Conservation (phyloP, 306 rosid species). For the Castanea sativa region DNA sequence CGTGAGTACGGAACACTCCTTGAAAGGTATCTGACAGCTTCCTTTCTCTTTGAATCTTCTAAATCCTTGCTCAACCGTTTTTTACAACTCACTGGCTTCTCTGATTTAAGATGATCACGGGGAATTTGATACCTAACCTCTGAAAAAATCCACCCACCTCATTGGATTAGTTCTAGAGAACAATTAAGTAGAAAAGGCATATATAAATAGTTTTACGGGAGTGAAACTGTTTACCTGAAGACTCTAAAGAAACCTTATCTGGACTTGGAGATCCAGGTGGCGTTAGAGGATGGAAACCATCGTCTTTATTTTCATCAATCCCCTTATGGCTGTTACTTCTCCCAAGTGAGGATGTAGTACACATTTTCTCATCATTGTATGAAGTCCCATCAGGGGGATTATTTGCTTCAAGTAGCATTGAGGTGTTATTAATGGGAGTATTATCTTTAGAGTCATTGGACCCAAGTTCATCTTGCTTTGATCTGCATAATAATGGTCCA, state of each 20-base stretch:
- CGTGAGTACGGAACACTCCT: constrained; percentile 43
- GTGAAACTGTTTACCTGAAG: constrained; percentile 50
- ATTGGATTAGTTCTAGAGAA: constrained; percentile 13
- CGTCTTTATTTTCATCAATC: constrained; percentile 21
- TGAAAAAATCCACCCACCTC: constrained; percentile 27
- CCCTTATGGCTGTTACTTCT: background rate
- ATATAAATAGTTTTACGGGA: background rate
- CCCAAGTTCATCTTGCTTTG: constrained; percentile 13
- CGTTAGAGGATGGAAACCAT: constrained; percentile 42
- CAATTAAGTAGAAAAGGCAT: background rate
- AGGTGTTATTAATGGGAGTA: constrained; percentile 3
- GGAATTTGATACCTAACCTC: constrained; percentile 36
- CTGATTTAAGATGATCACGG: constrained; percentile 39
- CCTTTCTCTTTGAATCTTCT: constrained; percentile 36
- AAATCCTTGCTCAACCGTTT: constrained; percentile 25
- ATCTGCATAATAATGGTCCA: constrained; percentile 7
- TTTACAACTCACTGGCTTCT: constrained; percentile 24
- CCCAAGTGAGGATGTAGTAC: constrained; percentile 12
- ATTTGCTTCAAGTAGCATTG: background rate
- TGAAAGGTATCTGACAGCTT: constrained; percentile 47
- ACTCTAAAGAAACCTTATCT: constrained; percentile 9
- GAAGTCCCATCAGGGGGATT: constrained; percentile 15
- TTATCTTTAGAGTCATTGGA: constrained; percentile 6
- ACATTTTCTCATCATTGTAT: background rate
- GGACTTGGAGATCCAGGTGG: constrained; percentile 58